Base-by-base conservation (phyloP, 2,329 filamentous ascomycete genomes). In the Exophiala dermatitidis region DNA sequence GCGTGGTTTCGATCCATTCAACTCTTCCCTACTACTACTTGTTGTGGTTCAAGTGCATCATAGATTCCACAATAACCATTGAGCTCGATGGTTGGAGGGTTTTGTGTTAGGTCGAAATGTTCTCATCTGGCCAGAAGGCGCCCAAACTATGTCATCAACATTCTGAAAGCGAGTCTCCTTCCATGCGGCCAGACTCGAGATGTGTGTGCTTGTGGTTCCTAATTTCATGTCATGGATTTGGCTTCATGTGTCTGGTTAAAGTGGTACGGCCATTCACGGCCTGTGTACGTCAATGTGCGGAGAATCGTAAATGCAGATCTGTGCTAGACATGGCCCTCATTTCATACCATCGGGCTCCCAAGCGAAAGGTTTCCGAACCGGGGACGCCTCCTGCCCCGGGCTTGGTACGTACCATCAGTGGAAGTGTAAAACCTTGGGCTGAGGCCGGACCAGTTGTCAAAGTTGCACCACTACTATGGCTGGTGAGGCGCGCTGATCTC, bases 241-340 rank as follows among this genome's bases (percentile, higher is more conserved):
- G 28, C 19, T 26, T 41, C 38, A 12, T 26, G 38, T 26, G n/a
- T 26, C 12, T 28, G 38, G 5, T 9, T 26, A 26, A 28, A 41
- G 9, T 41, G 38, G 38, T 26, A 41, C 38, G 6, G 38, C 5
- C 38, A 5, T 28, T 26, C 19, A 41, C 28, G 40, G 26, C 29
- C 29, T 43, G 30, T 50, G 41, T 36, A 38, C 33, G 28, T 32
- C 30, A 32, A 50, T 38, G 29, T 38, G 40, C 43, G 37, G 46
- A 48, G 5, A 44, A 48, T 34, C 36, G 37, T 46, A 43, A 42
- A 33, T 34, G 54, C 50, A 57, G 54, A 57, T 57, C 54, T 51
- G 31, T 51, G 32, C 51, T 48, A 29, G n/a, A 51, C 47, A 12
- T 33, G 42, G 30, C 37, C 47, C 8, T 44, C 41, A 43, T 34